A percentile compares a stretch with the other conserved stretches of the same genome.
Evolutionary conservation across 2,329 filamentous ascomycete genomes (phyloP).

Genomic region (Paraphoma chrysanthemicola): DNA sequence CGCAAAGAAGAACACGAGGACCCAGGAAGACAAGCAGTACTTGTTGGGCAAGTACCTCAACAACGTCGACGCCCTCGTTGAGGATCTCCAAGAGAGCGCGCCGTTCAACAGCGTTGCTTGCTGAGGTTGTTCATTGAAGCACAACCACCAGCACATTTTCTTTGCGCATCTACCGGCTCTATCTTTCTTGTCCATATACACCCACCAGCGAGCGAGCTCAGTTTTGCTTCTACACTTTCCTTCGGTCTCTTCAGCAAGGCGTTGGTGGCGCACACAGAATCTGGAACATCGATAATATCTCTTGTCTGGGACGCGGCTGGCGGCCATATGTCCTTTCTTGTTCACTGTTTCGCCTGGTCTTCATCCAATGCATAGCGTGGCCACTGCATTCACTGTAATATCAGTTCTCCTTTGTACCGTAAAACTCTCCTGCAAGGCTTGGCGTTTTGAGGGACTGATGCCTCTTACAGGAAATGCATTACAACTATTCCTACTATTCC

Average conservation of each 20-base stretch:
- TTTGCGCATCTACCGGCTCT: slow-evolving; percentile 15
- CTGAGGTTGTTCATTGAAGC: slow-evolving; percentile 10
- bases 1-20: slow-evolving; percentile 55
- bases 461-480: too few relatives aligned
- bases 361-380: slow-evolving; percentile 27
- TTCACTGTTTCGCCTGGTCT: slow-evolving; percentile 20
- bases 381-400: slow-evolving; percentile 26
- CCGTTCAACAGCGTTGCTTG: slow-evolving; percentile 55
- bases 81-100: slow-evolving; percentile 80
- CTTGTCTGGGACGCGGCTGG: slow-evolving; percentile 1
- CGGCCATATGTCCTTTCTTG: neutral
- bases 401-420: slow-evolving; percentile 14
- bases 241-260: slow-evolving; percentile 32
- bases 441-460: too few relatives aligned
- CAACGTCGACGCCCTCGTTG: slow-evolving; percentile 79
- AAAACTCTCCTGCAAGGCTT: neutral
- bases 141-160: slow-evolving; percentile 11
- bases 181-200: slow-evolving; percentile 19
- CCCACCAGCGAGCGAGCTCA: neutral
- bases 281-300: slow-evolving; percentile 16
- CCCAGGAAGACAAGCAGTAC: slow-evolving; percentile 81
- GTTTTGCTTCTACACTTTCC: slow-evolving; percentile 13
- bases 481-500: too few relatives aligned
- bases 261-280: slow-evolving; percentile 25
- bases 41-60: slow-evolving; percentile 80